phyloP scores from a whole-genome alignment of 139 green algal species.

The Asterochloris sp. region DNA sequence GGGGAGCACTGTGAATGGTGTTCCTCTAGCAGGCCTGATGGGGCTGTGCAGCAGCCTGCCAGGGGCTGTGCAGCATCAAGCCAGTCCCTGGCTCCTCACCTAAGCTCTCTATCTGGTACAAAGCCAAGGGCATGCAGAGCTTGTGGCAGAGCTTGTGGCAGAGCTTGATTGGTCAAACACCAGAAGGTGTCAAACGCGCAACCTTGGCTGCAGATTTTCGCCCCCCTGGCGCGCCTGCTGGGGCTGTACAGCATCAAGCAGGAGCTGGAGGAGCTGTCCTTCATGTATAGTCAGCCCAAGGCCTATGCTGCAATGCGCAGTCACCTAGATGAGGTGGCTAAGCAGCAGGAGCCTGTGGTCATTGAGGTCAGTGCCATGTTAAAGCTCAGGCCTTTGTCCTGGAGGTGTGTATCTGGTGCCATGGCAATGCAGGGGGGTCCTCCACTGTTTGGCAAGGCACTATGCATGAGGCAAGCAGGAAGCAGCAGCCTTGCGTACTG shows the following conservation, averaged over 20 bases:
- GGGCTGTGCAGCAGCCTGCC: no score
- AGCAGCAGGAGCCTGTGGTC: constrained; percentile 29
- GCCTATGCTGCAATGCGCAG: constrained; percentile 32
- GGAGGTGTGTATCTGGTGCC: neutral
- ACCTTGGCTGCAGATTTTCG: constrained; percentile 58
- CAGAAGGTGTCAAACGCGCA: no score
- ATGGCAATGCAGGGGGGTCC: neutral
- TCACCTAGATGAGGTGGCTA: constrained; percentile 36
- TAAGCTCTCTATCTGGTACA: no score
- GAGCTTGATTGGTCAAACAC: no score
- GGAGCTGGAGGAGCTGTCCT: constrained; percentile 86
- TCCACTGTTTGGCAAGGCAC: neutral
- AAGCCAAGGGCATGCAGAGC: no score
- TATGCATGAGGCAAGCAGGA: neutral
- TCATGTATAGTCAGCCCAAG: constrained; percentile 54
- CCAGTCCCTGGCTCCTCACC: no score
- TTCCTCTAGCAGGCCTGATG: no score
- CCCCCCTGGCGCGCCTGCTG: constrained; percentile 77
- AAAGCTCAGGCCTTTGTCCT: neutral
- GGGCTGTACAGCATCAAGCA: constrained; percentile 85
- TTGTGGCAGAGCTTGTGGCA: no score
- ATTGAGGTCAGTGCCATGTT: neutral
- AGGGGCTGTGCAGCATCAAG: no score
- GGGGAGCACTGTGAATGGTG: no score
- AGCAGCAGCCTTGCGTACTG: no score